Conservation (phyloP, 805 yeast species). For the Scheffersomyces lignosus region DNA sequence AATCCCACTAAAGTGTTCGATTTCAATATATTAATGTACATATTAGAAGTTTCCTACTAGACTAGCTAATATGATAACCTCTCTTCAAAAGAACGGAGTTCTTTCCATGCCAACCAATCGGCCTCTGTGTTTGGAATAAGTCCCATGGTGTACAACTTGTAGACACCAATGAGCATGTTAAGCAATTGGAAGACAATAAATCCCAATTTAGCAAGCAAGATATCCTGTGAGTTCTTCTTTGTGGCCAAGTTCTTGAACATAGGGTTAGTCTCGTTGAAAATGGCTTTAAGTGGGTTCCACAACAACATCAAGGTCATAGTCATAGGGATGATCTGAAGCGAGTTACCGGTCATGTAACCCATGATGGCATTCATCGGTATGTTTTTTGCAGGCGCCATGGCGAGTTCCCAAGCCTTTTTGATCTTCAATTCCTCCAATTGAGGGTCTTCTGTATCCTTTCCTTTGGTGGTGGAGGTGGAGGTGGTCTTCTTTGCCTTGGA, state of each 20-base stretch:
- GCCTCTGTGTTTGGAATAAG: conserved; percentile 81
- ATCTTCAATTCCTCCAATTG: conserved; percentile 41
- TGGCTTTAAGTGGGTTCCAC: conserved; percentile 73
- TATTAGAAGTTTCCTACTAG: too few relatives aligned
- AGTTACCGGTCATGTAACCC: conserved; percentile 91
- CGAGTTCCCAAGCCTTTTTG: conserved; percentile 84
- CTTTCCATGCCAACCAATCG: conserved; percentile 93
- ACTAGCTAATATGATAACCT: background rate
- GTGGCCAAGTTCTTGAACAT: conserved; percentile 54
- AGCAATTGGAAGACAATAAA: conserved; percentile 50
- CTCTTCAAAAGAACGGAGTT: conserved; percentile 13
- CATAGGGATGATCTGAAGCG: conserved; percentile 86
- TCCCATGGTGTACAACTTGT: conserved; percentile 87
- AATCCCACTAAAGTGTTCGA: too few relatives aligned
- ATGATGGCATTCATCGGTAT: conserved; percentile 89
- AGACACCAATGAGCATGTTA: conserved; percentile 72
- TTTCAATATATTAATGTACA: too few relatives aligned
- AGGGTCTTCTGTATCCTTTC: too few relatives aligned
- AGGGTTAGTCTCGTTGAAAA: conserved; percentile 51
- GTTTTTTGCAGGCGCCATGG: conserved; percentile 73
- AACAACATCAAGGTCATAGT: conserved; percentile 86
- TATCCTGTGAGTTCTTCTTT: conserved; percentile 30
- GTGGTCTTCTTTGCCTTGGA: background rate
- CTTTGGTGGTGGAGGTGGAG: conserved; percentile 11
- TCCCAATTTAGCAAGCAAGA: conserved; percentile 45